Percentiles rank a stretch among this genome's conserved stretches.
phyloP scores from a whole-genome alignment of 805 yeast genomes.

The Maudiozyma saulgeensis region DNA sequence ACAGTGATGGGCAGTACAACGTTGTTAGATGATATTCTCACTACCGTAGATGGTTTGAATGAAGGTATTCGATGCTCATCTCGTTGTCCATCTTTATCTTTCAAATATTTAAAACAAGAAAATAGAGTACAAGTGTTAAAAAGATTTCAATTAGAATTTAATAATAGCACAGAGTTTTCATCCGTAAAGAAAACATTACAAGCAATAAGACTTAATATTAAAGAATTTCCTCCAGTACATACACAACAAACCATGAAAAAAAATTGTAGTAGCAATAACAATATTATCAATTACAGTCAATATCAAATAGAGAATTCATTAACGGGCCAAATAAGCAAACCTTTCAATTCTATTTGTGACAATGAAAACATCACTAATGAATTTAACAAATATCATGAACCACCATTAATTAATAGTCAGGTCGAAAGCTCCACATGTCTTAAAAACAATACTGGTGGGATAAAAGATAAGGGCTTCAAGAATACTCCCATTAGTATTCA shows the following conservation, averaged over 20 bases:
- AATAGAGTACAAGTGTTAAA: slow-evolving; percentile 4
- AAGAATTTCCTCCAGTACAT: background rate
- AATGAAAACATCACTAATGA: too few species aligned
- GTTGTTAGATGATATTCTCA: slow-evolving; percentile 1
- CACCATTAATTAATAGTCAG: too few species aligned
- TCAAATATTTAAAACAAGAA: slow-evolving; percentile 16
- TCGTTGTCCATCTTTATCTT: slow-evolving; percentile 19
- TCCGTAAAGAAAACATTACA: slow-evolving; percentile 1
- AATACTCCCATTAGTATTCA: too few species aligned
- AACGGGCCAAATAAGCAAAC: too few species aligned
- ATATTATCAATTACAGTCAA: background rate
- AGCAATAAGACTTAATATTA: slow-evolving; percentile 8
- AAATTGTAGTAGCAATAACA: background rate
- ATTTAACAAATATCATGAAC: too few species aligned
- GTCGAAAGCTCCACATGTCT: too few species aligned
- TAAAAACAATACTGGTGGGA: too few species aligned
- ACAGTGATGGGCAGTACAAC: background rate
- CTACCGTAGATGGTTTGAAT: background rate
- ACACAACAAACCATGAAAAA: background rate
- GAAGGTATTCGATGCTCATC: slow-evolving; percentile 16
- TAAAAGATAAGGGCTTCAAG: too few species aligned
- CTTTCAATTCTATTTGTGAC: too few species aligned
- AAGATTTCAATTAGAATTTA: slow-evolving; percentile 21
- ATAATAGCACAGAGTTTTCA: slow-evolving; percentile 9
- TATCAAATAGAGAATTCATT: too few species aligned